A percentile compares a stretch with the other conserved stretches of the same genome.
Conservation (phyloP, 2,329 filamentous ascomycete genomes). For the Fusarium paranaense region DNA sequence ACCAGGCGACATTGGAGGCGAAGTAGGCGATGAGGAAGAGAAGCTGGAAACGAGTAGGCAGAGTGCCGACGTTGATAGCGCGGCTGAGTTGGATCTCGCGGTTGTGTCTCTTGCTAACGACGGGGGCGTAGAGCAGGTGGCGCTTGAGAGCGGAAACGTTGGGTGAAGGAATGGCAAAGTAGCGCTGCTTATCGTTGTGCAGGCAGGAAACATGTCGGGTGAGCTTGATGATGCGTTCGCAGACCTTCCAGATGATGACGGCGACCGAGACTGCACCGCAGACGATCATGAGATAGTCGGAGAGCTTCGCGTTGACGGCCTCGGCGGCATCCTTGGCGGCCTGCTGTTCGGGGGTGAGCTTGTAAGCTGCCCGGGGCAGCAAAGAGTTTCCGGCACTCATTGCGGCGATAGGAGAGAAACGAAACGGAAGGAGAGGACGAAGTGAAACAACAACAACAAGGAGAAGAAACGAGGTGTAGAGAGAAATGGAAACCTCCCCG, state of each 20-base stretch:
- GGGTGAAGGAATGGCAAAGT: constrained; percentile 73
- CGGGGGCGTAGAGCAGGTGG: constrained; percentile 78
- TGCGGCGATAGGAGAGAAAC: constrained; percentile 5
- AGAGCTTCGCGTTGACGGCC: constrained; percentile 61
- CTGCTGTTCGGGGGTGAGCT: constrained; percentile 33
- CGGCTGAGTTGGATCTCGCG: constrained; percentile 70
- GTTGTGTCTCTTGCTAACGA: constrained; percentile 73
- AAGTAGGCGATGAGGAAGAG: constrained; percentile 67
- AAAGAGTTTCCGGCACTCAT: constrained; percentile 43
- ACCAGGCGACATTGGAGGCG: constrained; percentile 72
- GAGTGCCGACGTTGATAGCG: constrained; percentile 67
- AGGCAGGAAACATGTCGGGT: constrained; percentile 80
- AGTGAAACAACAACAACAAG: constrained; percentile 3
- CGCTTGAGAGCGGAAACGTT: constrained; percentile 73
- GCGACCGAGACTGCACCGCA: constrained; percentile 72
- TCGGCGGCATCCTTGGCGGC: constrained; percentile 25
- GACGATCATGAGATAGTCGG: constrained; percentile 71
- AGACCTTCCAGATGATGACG: constrained; percentile 75
- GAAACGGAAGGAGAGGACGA: neutral
- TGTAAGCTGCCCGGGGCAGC: constrained; percentile 21
- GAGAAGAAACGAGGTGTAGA: constrained; percentile 15
- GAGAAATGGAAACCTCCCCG: constrained; percentile 30
- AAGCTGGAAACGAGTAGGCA: constrained; percentile 71
- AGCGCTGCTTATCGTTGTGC: constrained; percentile 82
- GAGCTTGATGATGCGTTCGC: constrained; percentile 71